These are phyloP conservation scores for Neopestalotiopsis sp. DNA, from an alignment of 2,329 filamentous ascomycete genomes.

Conservation along the genomic window DNA sequence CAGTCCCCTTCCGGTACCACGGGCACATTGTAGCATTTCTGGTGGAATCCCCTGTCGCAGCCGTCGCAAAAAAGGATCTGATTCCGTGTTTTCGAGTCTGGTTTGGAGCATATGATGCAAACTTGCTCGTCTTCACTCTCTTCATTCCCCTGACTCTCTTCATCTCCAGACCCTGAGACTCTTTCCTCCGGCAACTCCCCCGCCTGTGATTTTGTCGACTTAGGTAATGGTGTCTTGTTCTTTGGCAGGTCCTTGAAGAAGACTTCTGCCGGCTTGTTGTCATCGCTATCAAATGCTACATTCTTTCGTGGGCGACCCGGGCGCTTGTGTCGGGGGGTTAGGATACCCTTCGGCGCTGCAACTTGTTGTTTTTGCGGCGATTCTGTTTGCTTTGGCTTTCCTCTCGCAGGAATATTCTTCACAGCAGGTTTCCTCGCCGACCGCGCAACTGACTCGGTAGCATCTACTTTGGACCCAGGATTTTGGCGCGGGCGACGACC, in stretches of 20 bases:
- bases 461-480: background rate
- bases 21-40: slow-evolving; percentile 62
- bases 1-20: slow-evolving; percentile 67
- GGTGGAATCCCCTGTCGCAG: slow-evolving; percentile 67
- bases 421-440: slow-evolving; percentile 11
- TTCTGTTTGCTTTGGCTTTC: slow-evolving; percentile 19
- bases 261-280: slow-evolving; percentile 41
- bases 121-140: slow-evolving; percentile 59
- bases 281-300: slow-evolving; percentile 54
- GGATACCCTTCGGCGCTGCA: slow-evolving; percentile 56
- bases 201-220: slow-evolving; percentile 11
- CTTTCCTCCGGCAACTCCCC: slow-evolving; percentile 20
- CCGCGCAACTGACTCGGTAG: background rate
- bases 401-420: slow-evolving; percentile 23
- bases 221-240: slow-evolving; percentile 24
- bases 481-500: background rate
- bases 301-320: slow-evolving; percentile 51
- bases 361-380: slow-evolving; percentile 22
- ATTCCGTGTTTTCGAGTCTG: slow-evolving; percentile 62
- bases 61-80: slow-evolving; percentile 69
- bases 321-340: slow-evolving; percentile 57
- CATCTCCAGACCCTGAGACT: slow-evolving; percentile 24
- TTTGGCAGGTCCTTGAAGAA: slow-evolving; percentile 56
- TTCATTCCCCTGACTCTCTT: slow-evolving; percentile 38
- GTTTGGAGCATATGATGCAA: slow-evolving; percentile 61